A percentile compares a stretch with the other conserved stretches of the same genome.
phyloP scores from a whole-genome alignment of 495 filamentous ascomycete genomes.

The Penicilliopsis zonata region DNA sequence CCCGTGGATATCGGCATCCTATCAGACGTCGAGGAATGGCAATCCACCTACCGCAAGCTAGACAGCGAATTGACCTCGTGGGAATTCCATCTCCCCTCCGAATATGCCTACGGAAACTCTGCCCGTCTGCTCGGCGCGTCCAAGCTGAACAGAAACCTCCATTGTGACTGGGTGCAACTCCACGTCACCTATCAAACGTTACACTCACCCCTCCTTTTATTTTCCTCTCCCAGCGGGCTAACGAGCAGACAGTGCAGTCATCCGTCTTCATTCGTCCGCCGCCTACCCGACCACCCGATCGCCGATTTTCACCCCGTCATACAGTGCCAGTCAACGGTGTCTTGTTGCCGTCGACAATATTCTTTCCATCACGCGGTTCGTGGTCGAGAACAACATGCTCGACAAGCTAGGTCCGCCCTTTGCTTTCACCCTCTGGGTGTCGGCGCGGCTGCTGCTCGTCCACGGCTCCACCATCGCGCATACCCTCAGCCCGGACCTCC shows the following conservation, averaged over 20 bases:
- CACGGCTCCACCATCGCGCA: slow-evolving; percentile 80
- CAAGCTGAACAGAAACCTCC: slow-evolving; percentile 50
- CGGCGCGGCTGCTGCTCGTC: slow-evolving; percentile 73
- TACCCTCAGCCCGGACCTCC: slow-evolving; percentile 63
- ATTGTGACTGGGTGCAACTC: slow-evolving; percentile 82
- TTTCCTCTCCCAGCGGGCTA: slow-evolving; percentile 5
- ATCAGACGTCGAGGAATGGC: slow-evolving; percentile 80
- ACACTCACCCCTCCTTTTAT: slow-evolving; percentile 12
- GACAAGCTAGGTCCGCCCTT: slow-evolving; percentile 76
- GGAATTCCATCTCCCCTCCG: slow-evolving; percentile 70
- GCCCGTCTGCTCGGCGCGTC: slow-evolving; percentile 54
- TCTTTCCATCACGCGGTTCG: slow-evolving; percentile 59
- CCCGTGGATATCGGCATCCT: slow-evolving; percentile 78
- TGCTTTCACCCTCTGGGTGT: slow-evolving; percentile 85
- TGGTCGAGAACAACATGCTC: slow-evolving; percentile 59
- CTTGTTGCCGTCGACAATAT: slow-evolving; percentile 77
- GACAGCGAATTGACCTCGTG: slow-evolving; percentile 66
- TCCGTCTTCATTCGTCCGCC: slow-evolving; percentile 82
- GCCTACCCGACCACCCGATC: slow-evolving; percentile 81
- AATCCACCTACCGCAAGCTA: slow-evolving; percentile 71
- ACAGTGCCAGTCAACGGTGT: slow-evolving; percentile 69
- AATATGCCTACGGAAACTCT: slow-evolving; percentile 62
- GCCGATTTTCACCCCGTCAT: slow-evolving; percentile 76
- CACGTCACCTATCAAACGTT: slow-evolving; percentile 65
- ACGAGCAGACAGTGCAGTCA: slow-evolving; percentile 52